These are phyloP conservation scores for Wickerhamiella sorbophila DNA, from an alignment of 805 yeast genomes.

Conservation along the genomic window DNA sequence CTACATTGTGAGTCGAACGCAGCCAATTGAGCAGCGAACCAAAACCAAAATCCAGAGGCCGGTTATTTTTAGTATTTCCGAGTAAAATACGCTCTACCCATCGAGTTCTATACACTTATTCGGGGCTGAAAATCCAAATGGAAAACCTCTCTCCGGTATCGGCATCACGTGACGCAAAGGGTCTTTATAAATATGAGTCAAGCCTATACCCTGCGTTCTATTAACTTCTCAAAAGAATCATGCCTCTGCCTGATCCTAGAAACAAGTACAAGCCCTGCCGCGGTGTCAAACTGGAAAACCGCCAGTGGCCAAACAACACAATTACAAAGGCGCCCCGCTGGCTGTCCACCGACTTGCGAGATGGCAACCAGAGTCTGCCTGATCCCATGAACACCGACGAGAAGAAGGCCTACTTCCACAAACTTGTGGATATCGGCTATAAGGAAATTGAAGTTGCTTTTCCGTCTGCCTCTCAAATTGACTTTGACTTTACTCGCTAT, in stretches of 20 bases:
- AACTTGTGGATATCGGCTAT: slow-evolving; percentile 58
- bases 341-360: slow-evolving; percentile 72
- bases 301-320: slow-evolving; percentile 56
- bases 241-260: not conserved
- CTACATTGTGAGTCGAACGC: too few relatives aligned
- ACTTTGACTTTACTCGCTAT: slow-evolving; percentile 65
- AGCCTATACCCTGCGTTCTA: too few relatives aligned
- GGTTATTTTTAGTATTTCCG: too few relatives aligned
- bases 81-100: too few relatives aligned
- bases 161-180: too few relatives aligned
- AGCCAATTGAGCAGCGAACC: too few relatives aligned
- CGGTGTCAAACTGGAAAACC: slow-evolving; percentile 40
- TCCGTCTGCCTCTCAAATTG: slow-evolving; percentile 68
- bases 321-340: slow-evolving; percentile 59
- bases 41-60: too few relatives aligned
- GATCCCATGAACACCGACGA: slow-evolving; percentile 79
- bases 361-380: slow-evolving; percentile 74
- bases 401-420: slow-evolving; percentile 53
- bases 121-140: too few relatives aligned
- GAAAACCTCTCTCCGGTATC: too few relatives aligned
- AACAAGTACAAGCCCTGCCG: slow-evolving; percentile 43
- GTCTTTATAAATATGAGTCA: too few relatives aligned
- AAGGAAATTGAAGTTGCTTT: slow-evolving; percentile 76
- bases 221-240: too few relatives aligned
- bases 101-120: too few relatives aligned